Evolutionary conservation across 371 early-diverging fungal species (phyloP), one percentile per base, ranked within the genome.

Genomic region (Mucor mucedo): DNA sequence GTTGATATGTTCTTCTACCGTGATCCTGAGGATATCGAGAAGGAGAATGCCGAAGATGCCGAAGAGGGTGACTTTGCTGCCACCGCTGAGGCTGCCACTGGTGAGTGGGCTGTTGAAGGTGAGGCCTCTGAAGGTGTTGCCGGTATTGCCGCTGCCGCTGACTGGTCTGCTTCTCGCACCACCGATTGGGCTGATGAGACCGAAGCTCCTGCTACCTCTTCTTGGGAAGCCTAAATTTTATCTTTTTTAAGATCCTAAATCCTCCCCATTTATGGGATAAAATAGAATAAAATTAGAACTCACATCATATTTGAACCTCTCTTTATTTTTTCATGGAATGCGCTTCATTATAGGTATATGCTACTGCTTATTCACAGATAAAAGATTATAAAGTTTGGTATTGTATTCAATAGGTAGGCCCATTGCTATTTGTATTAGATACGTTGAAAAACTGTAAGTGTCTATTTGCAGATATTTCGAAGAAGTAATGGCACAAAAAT

Each of bases 1-100:
- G 94, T 93, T 65, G 98, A 98, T 87, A 93, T 98, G 96, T 98
- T 97, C 98, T 97, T 98, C 93, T 98, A 84, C 93, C 72, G 75
- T 60, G 75, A 97, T 75, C 92, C 98, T 70, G 98, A 96, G 77
- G 98, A 97, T 79, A 85, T 83, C 63, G 97, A 96, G 84, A 94
- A 95, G 61, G 73, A 73, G 28, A 63, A 70, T 45, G 73, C 65
- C 16, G 67, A 70, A 50, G 73, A 60, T 48, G 70, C 52, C 39
- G 75, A 57, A 7, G 79, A 64, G 8, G 70, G 54, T 62, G 78
- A 73, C 6, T 63, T 67, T 38, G 60, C 70, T 39, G 68, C 62
- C 48, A 38, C 55, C 13, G 55, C 63, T 52, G 70, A 70, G 16
- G 63, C 69, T 45, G 71, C 58, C 52, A 30, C 66, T 39, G 63